phyloP scores from a whole-genome alignment of 257 asterid species.

The Osmanthus fragrans region DNA sequence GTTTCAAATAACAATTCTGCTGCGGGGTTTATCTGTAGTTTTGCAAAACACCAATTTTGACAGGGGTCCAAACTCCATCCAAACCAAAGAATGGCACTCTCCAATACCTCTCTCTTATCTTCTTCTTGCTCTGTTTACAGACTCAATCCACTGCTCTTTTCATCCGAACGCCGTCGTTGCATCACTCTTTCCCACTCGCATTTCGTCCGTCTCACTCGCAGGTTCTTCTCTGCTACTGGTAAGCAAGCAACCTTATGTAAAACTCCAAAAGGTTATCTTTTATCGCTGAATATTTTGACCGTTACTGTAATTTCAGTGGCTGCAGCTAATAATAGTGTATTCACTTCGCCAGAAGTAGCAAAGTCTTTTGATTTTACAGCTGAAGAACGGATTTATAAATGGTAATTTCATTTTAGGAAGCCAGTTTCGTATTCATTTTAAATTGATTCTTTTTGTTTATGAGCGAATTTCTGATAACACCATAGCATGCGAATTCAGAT shows the following conservation, averaged over 20 bases:
- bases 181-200: constrained; percentile 36
- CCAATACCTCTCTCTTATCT: constrained; percentile 55
- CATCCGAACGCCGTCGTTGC: constrained; percentile 46
- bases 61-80: neutral
- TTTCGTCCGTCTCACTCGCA: constrained; percentile 32
- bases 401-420: constrained; percentile 41
- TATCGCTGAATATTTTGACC: constrained; percentile 4
- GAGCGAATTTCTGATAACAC: neutral
- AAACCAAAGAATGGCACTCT: constrained; percentile 37
- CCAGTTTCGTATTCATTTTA: constrained; percentile 13
- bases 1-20: no score
- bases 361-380: constrained; percentile 79
- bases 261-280: neutral
- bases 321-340: constrained; percentile 49
- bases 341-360: constrained; percentile 81
- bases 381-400: constrained; percentile 89
- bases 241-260: neutral
- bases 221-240: constrained; percentile 36
- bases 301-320: constrained; percentile 50
- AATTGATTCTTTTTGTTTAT: neutral
- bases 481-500: neutral
- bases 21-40: neutral
- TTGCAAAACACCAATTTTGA: neutral
- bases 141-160: constrained; percentile 55
- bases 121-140: constrained; percentile 49